Base-by-base conservation (phyloP, 345 rosid genomes). In the Lepidium africanum region DNA sequence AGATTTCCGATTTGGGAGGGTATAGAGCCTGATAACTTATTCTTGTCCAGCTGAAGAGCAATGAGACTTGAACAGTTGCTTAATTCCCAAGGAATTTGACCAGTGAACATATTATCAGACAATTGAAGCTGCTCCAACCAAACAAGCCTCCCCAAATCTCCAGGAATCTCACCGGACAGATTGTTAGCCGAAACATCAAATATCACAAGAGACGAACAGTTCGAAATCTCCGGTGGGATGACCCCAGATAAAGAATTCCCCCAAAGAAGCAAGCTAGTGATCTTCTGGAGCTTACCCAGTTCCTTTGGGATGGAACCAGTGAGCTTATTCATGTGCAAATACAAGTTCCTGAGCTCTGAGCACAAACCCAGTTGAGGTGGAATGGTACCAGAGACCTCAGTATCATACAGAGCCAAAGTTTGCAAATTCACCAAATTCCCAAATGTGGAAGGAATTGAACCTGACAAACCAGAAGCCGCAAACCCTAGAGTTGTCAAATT, bases 321-420 rank as follows among this genome's bases (percentile, higher is more conserved):
- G 64, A 90, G 96, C 84, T 90, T 93, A 69, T 90, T 93, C 95
- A 88, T 86, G 79, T 93, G 92, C 82, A 93, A 73, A 80, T 90
- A 88, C 88, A 93, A 72, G 73, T 93, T 87, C 76, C 92, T 87
- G 36, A 93, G 77, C 82, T 88, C 95, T 0, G 80, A 76, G 60
- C 97, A 93, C 15, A 73, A 64, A 36, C 96, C 95, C 5, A 93
- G 89, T 69, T 93, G 92, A 25, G 89, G 79, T 7, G 98, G 95
- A 65, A 93, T 83, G 1, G 86, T 77, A 55, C 96, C 98, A 53
- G 70, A 82, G 11, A 93, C 30, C 45, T 88, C 97, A 8, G 95
- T 90, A 59, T 93, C 98, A 70, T 93, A 93, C 59, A 93, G 80
- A 66, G 97, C 82, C 74, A 93, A 67, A 9, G 95, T 93, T 65